Percentiles rank a stretch among this genome's conserved stretches.
These are phyloP conservation scores for Linderniella brevidens DNA, from an alignment of 257 asterid genomes.

Conservation along the genomic window DNA sequence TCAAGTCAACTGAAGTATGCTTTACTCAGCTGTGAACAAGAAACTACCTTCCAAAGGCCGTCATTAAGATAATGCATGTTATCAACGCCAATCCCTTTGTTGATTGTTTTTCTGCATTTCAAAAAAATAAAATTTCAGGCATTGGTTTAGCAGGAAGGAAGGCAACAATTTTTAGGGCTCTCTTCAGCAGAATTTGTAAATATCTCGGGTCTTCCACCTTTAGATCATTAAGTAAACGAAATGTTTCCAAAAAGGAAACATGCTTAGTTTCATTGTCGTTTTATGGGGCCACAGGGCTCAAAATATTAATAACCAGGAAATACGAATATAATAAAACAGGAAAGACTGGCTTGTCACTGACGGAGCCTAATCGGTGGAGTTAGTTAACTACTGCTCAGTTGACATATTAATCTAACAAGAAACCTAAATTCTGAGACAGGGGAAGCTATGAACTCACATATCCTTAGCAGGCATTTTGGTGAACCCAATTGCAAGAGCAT, in stretches of 20 bases:
- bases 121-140: constrained; percentile 10
- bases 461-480: constrained; percentile 89
- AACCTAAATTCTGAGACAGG: neutral
- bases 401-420: neutral
- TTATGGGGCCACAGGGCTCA: too few species aligned
- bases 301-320: too few species aligned
- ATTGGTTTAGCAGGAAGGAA: constrained; percentile 6
- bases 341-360: too few species aligned
- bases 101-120: constrained; percentile 50
- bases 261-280: too few species aligned
- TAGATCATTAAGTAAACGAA: neutral
- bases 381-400: too few species aligned
- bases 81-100: constrained; percentile 95
- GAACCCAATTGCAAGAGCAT: constrained; percentile 97
- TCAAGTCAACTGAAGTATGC: too few species aligned
- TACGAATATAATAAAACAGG: too few species aligned
- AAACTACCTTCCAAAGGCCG: constrained; percentile 95
- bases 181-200: neutral
- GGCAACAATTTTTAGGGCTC: neutral
- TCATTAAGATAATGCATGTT: constrained; percentile 98
- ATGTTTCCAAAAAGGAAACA: neutral
- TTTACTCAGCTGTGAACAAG: neutral
- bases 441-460: constrained; percentile 41
- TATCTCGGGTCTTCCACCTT: neutral
- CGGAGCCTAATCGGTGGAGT: too few species aligned